Conservation (phyloP, 176 grass and related monocot species). For the Triticum urartu region DNA sequence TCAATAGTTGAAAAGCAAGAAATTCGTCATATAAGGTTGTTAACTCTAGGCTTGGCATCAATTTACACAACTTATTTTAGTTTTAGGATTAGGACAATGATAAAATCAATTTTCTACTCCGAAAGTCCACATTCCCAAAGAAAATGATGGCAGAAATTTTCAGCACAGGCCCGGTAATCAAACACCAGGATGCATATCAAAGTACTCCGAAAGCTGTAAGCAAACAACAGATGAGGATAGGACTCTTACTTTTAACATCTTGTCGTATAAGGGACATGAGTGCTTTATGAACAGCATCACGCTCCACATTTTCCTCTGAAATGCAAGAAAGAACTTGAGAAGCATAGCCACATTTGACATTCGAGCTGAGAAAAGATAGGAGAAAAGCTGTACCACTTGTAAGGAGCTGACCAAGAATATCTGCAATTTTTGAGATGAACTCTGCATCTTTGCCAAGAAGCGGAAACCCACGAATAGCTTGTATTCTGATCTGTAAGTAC, state of each 20-base stretch:
- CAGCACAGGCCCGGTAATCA: neutral
- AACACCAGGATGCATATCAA: neutral
- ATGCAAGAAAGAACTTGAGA: constrained; percentile 28
- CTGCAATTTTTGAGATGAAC: constrained; percentile 90
- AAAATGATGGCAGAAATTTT: constrained; percentile 25
- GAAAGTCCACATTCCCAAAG: neutral
- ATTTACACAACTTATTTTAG: constrained; percentile 9
- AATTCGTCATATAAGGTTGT: constrained; percentile 11
- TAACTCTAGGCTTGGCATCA: neutral
- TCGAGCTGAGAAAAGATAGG: constrained; percentile 25
- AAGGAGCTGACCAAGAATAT: constrained; percentile 94
- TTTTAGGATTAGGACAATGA: constrained; percentile 7
- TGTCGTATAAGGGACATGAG: constrained; percentile 92
- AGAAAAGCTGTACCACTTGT: constrained; percentile 59
- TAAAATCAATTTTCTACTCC: neutral
- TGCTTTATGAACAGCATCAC: constrained; percentile 98
- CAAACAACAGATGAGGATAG: constrained; percentile 10
- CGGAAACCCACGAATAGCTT: constrained; percentile 97
- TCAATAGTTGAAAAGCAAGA: neutral
- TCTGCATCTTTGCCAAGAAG: constrained; percentile 94
- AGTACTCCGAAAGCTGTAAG: constrained; percentile 7
- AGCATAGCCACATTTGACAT: constrained; percentile 10
- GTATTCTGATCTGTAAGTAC: constrained; percentile 83
- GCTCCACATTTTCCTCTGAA: constrained; percentile 96
- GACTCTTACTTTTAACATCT: constrained; percentile 83